Conservation (phyloP, 2,329 filamentous ascomycete species). For the Claviceps sp. region DNA sequence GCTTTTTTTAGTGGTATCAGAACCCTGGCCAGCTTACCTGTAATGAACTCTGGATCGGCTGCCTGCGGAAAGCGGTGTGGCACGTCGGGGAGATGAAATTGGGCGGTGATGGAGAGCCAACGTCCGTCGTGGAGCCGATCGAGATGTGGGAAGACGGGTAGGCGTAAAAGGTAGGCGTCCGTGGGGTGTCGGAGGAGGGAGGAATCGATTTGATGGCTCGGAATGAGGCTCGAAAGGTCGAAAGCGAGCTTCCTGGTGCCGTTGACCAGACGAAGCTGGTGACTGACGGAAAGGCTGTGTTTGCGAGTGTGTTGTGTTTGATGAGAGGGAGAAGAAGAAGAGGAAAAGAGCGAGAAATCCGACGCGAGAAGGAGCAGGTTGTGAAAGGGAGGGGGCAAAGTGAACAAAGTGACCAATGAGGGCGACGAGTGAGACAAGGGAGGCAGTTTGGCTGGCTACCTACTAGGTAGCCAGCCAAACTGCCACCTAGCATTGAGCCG, state of each 20-base stretch:
- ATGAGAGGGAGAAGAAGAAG: constrained; percentile 1
- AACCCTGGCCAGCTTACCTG: neutral
- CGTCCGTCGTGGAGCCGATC: neutral
- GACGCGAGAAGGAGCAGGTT: constrained; percentile 1
- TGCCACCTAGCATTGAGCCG: neutral
- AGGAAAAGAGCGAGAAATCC: constrained; percentile 5
- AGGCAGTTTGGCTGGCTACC: neutral
- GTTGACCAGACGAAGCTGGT: constrained; percentile 4
- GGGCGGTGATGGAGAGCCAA: constrained; percentile 1
- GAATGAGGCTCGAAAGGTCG: neutral
- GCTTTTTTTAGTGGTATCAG: too few species aligned
- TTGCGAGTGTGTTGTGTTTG: constrained; percentile 4
- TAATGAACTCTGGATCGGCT: neutral
- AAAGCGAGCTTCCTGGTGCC: neutral
- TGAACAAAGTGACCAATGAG: neutral
- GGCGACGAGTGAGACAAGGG: neutral
- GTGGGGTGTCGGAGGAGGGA: neutral
- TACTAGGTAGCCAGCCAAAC: too few species aligned
- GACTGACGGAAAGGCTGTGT: constrained; percentile 1
- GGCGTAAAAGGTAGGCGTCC: neutral
- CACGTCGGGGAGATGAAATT: neutral
- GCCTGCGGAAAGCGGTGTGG: constrained; percentile 1
- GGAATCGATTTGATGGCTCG: neutral
- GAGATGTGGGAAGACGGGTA: neutral
- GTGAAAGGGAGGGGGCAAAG: constrained; percentile 2